phyloP scores from a whole-genome alignment of 2,329 filamentous ascomycete genomes.

The Trichoderma endophyticum region DNA sequence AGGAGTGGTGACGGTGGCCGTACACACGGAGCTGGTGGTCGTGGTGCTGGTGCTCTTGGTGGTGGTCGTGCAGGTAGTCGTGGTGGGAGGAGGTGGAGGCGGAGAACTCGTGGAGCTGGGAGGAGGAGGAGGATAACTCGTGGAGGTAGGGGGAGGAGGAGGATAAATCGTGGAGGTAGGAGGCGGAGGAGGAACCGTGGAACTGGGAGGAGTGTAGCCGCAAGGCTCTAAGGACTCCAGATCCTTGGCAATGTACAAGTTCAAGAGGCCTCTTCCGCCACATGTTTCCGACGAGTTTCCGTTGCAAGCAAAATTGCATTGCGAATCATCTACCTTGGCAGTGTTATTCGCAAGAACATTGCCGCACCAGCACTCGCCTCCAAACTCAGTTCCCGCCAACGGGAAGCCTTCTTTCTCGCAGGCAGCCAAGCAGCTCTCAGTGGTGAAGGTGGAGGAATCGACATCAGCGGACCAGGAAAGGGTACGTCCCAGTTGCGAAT shows the following conservation, averaged over 20 bases:
- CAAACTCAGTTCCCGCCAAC: slow-evolving; percentile 47
- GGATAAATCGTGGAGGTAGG: slow-evolving; percentile 1
- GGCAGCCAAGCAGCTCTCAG: slow-evolving; percentile 40
- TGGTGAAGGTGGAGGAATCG: slow-evolving; percentile 38
- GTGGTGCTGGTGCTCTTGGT: slow-evolving; percentile 25
- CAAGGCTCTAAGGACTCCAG: slow-evolving; percentile 51
- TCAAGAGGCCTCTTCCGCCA: slow-evolving; percentile 43
- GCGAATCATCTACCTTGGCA: slow-evolving; percentile 30
- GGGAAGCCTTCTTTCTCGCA: slow-evolving; percentile 45
- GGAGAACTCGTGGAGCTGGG: background rate
- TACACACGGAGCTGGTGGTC: slow-evolving; percentile 44
- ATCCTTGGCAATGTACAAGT: slow-evolving; percentile 47
- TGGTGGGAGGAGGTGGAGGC: background rate
- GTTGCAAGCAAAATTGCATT: slow-evolving; percentile 52
- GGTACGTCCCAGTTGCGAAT: slow-evolving; percentile 40
- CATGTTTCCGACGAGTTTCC: slow-evolving; percentile 44
- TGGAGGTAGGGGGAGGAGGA: slow-evolving; percentile 15
- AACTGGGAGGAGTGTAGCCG: slow-evolving; percentile 30
- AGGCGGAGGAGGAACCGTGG: slow-evolving; percentile 26
- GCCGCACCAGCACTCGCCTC: slow-evolving; percentile 48
- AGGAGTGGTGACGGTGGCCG: slow-evolving; percentile 43
- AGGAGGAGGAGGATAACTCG: background rate
- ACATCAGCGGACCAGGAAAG: slow-evolving; percentile 44
- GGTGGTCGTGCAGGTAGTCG: slow-evolving; percentile 29
- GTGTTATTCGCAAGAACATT: slow-evolving; percentile 51